phyloP scores from a whole-genome alignment of 2,329 filamentous ascomycete genomes.

The Penicillium sp. region DNA sequence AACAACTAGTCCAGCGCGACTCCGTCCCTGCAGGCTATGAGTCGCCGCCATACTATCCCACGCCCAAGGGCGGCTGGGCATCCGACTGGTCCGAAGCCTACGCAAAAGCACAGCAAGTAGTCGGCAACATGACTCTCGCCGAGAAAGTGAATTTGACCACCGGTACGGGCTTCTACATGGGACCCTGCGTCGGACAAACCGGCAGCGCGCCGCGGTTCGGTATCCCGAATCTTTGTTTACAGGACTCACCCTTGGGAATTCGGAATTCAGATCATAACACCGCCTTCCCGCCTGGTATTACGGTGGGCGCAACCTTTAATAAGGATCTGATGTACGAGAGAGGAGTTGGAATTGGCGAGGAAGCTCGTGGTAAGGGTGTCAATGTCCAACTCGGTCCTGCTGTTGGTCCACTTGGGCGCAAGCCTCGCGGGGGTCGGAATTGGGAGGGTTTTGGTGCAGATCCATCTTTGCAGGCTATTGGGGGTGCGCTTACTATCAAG shows the following conservation, averaged over 20 bases:
- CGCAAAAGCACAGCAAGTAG: slow-evolving; percentile 69
- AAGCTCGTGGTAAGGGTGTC: slow-evolving; percentile 75
- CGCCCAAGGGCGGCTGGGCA: slow-evolving; percentile 74
- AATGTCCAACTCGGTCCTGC: slow-evolving; percentile 74
- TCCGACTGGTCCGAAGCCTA: slow-evolving; percentile 73
- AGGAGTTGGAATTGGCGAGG: slow-evolving; percentile 71
- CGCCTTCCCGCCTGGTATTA: slow-evolving; percentile 80
- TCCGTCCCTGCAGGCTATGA: slow-evolving; percentile 31
- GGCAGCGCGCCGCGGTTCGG: slow-evolving; percentile 73
- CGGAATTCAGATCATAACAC: slow-evolving; percentile 76
- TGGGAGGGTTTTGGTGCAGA: slow-evolving; percentile 79
- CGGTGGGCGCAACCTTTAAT: slow-evolving; percentile 74
- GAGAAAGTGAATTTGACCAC: slow-evolving; percentile 81
- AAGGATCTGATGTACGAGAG: slow-evolving; percentile 73
- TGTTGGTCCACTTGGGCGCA: slow-evolving; percentile 74
- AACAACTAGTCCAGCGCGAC: slow-evolving; percentile 26
- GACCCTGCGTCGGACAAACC: slow-evolving; percentile 76
- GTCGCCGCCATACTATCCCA: slow-evolving; percentile 70
- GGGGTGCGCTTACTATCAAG: slow-evolving; percentile 59
- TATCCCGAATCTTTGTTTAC: slow-evolving; percentile 73
- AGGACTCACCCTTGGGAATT: slow-evolving; percentile 74
- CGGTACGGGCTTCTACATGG: slow-evolving; percentile 75
- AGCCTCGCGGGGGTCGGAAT: slow-evolving; percentile 73
- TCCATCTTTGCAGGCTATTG: slow-evolving; percentile 66
- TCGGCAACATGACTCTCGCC: slow-evolving; percentile 77